Percentiles rank a stretch among this genome's conserved stretches.
Conservation (phyloP, 768 basidiomycete genomes). For the Panellus pusillus region DNA sequence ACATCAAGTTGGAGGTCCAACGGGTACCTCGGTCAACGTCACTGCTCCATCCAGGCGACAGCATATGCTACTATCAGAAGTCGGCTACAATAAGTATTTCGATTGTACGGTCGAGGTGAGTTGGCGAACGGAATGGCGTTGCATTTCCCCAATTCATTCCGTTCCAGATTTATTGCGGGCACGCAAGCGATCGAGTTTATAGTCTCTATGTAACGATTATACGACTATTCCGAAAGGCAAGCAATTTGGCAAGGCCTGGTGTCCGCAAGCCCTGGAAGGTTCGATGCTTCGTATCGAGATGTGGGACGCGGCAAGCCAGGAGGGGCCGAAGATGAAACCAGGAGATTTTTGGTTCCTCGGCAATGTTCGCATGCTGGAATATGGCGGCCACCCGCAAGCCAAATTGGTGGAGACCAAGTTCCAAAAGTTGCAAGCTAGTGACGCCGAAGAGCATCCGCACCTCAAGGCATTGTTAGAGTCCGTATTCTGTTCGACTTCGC, state of each 20-base stretch:
- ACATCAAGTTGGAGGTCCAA: slow-evolving; percentile 22
- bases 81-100: slow-evolving; percentile 52
- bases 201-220: slow-evolving; percentile 69
- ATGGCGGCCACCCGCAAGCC: slow-evolving; percentile 48
- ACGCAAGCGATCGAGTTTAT: slow-evolving; percentile 37
- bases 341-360: slow-evolving; percentile 54
- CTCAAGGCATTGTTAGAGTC: slow-evolving; percentile 56
- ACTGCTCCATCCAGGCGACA: slow-evolving; percentile 24
- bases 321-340: slow-evolving; percentile 43
- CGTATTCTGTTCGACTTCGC: slow-evolving; percentile 23
- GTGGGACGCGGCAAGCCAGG: slow-evolving; percentile 51
- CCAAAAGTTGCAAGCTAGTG: slow-evolving; percentile 39
- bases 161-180: slow-evolving; percentile 49
- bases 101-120: slow-evolving; percentile 64
- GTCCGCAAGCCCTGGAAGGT: slow-evolving; percentile 43
- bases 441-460: slow-evolving; percentile 33
- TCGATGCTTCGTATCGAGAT: slow-evolving; percentile 55
- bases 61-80: slow-evolving; percentile 54
- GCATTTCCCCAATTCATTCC: background rate
- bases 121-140: background rate
- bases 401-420: slow-evolving; percentile 52
- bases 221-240: slow-evolving; percentile 41
- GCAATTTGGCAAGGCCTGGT: slow-evolving; percentile 44
- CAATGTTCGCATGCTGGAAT: slow-evolving; percentile 50
- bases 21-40: background rate